Percentiles rank a stretch among this genome's conserved stretches.
These are phyloP conservation scores for Zelonia costaricensis DNA, from an alignment of 208 protist species.

Conservation along the genomic window DNA sequence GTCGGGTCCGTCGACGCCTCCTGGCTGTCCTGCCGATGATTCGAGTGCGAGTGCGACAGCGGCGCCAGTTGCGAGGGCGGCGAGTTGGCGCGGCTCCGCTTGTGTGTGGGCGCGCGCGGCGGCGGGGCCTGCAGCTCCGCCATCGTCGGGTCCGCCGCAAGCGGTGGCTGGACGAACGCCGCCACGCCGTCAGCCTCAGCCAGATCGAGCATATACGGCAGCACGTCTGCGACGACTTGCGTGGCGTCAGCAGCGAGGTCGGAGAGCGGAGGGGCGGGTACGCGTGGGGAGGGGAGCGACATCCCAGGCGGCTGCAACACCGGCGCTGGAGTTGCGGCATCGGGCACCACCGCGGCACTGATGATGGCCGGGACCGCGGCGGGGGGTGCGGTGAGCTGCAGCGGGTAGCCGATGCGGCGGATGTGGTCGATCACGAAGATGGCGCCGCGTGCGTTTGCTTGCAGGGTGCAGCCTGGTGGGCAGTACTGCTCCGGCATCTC, in stretches of 20 bases:
- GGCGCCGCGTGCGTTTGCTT: constrained; percentile 4
- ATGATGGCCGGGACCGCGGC: too few species aligned
- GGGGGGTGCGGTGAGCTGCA: neutral
- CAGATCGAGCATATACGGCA: too few species aligned
- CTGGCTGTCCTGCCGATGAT: neutral
- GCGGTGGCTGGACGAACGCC: too few species aligned
- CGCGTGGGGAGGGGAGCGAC: too few species aligned
- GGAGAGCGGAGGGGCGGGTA: too few species aligned
- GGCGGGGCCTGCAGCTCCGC: neutral
- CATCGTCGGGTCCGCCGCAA: too few species aligned
- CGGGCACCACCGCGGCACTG: too few species aligned
- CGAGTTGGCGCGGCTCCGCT: neutral
- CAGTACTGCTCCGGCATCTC: constrained; percentile 14
- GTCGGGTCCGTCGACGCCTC: constrained; percentile 1
- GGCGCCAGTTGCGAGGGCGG: neutral
- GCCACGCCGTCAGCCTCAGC: too few species aligned
- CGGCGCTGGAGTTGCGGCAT: too few species aligned
- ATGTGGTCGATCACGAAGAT: constrained; percentile 26
- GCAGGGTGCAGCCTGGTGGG: constrained; percentile 15
- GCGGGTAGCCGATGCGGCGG: constrained; percentile 11
- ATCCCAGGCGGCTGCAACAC: too few species aligned
- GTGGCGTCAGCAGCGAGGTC: too few species aligned
- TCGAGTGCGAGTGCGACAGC: neutral
- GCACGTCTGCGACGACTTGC: too few species aligned
- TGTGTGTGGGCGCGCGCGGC: neutral